Conservation (phyloP, 169 alveolate genomes). For the Theileria annulata region DNA sequence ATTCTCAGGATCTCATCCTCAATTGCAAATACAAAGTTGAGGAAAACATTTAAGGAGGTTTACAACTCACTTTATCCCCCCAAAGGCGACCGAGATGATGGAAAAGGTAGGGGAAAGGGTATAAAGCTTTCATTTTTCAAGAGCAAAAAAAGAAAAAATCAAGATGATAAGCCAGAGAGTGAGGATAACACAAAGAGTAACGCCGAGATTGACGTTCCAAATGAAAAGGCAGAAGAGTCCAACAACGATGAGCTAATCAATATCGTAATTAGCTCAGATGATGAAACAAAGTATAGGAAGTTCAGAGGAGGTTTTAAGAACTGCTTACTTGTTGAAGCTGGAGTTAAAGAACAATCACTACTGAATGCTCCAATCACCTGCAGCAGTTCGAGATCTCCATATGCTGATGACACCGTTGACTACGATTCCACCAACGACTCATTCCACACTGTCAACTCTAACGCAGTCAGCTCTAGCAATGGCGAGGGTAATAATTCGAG, state of each 20-base stretch:
- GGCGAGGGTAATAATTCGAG: neutral
- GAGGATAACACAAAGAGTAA: too few relatives aligned
- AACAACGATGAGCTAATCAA: neutral
- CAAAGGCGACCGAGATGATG: neutral
- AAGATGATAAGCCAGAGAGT: neutral
- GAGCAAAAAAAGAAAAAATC: neutral
- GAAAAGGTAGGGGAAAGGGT: neutral
- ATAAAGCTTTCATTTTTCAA: neutral
- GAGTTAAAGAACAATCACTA: neutral
- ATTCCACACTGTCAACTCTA: neutral
- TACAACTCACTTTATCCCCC: neutral
- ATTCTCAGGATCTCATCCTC: neutral
- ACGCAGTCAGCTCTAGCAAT: neutral
- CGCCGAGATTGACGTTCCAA: neutral
- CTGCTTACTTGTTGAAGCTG: neutral
- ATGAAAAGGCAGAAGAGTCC: neutral
- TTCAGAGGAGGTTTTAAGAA: neutral
- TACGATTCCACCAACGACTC: neutral
- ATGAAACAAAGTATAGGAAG: neutral
- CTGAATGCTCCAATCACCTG: constrained; percentile 2
- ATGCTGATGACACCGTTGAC: neutral
- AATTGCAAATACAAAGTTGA: neutral
- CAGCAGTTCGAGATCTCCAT: neutral
- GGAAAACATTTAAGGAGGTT: neutral
- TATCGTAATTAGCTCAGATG: neutral